A percentile compares a stretch with the other conserved stretches of the same genome.
phyloP scores from a whole-genome alignment of 23 red algal genomes.

The Pyropia haitanensis region DNA sequence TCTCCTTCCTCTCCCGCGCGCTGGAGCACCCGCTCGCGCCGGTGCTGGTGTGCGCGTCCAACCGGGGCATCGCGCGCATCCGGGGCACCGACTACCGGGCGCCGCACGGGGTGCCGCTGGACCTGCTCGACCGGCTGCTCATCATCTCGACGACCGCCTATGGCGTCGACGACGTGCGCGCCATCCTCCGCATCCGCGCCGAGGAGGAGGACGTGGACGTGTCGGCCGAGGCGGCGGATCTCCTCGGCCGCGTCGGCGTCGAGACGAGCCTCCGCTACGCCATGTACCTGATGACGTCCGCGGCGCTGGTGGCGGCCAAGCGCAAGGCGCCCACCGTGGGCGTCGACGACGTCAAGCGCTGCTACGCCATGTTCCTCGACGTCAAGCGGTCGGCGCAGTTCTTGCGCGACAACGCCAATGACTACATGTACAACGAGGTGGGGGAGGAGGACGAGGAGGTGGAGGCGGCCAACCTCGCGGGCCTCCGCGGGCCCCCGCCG shows the following conservation, averaged over 20 bases:
- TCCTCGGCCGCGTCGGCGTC: conserved; percentile 75
- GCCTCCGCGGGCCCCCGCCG: too few species aligned
- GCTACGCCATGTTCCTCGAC: conserved; percentile 83
- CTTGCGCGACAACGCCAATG: conserved; percentile 65
- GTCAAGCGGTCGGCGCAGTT: conserved; percentile 81
- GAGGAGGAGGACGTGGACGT: conserved; percentile 94
- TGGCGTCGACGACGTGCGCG: conserved; percentile 46
- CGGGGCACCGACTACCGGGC: conserved; percentile 76
- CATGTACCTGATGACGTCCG: conserved; percentile 94
- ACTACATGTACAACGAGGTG: conserved; percentile 83
- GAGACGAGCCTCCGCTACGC: conserved; percentile 92
- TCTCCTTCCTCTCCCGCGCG: conserved; percentile 87
- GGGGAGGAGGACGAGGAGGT: conserved; percentile 2
- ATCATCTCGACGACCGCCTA: conserved; percentile 94
- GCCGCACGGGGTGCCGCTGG: conserved; percentile 90
- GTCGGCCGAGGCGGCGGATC: conserved; percentile 39
- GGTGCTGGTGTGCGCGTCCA: conserved; percentile 82
- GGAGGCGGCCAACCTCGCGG: too few species aligned
- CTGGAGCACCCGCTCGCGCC: conserved; percentile 84
- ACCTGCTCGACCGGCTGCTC: conserved; percentile 83
- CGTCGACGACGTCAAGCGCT: conserved; percentile 91
- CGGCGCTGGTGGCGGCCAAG: conserved; percentile 75
- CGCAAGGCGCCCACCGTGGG: conserved; percentile 64
- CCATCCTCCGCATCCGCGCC: conserved; percentile 78
- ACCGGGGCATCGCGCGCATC: conserved; percentile 87